Conservation (phyloP, 2,329 filamentous ascomycete genomes). For the Polychaeton citri region DNA sequence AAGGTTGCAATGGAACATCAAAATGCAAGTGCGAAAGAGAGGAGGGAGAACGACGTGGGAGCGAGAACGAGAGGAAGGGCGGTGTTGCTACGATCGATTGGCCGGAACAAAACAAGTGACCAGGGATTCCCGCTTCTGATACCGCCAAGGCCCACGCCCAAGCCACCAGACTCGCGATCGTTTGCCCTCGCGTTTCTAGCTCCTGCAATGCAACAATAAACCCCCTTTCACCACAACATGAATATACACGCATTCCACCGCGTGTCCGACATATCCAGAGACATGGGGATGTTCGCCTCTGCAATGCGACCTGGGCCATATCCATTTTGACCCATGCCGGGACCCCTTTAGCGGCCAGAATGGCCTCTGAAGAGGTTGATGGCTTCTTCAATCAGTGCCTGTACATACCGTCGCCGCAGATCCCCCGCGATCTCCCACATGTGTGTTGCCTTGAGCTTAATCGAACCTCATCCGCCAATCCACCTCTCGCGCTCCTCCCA, state of each 20-base stretch:
- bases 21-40: too few species aligned
- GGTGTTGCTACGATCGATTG: too few species aligned
- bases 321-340: neutral
- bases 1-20: too few species aligned
- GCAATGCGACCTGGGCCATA: neutral
- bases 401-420: constrained; percentile 1
- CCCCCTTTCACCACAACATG: neutral
- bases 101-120: too few species aligned
- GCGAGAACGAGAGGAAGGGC: too few species aligned
- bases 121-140: too few species aligned
- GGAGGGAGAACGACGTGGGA: too few species aligned
- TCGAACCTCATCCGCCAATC: constrained; percentile 2
- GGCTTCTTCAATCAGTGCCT: neutral
- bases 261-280: neutral
- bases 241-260: neutral
- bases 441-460: constrained; percentile 3
- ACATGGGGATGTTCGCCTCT: neutral
- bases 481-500: too few species aligned
- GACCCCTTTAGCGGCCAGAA: neutral
- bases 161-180: neutral
- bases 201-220: neutral
- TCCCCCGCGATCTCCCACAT: constrained; percentile 4
- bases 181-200: neutral
- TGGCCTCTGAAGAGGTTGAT: neutral
- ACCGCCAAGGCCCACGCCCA: neutral